A percentile compares a stretch with the other conserved stretches of the same genome.
Evolutionary conservation across 2,329 filamentous ascomycete genomes (phyloP).

Genomic region (Stachybotrys elegans): DNA sequence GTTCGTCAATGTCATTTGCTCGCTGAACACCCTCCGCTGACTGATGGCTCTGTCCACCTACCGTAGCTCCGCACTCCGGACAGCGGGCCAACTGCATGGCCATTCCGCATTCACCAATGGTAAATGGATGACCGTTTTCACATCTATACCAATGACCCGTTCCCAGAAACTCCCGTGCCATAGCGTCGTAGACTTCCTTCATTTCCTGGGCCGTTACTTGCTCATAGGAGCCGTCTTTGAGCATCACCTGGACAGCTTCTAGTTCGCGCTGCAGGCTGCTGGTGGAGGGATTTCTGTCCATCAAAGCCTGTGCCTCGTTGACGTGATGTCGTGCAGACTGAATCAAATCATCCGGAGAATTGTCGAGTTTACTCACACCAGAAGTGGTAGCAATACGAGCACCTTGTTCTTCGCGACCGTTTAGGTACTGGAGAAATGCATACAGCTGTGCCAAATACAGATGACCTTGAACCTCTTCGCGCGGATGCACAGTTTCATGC

Average conservation of each 20-base stretch:
- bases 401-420: background rate
- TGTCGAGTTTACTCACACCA: background rate
- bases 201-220: constrained; percentile 46
- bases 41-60: constrained; percentile 51
- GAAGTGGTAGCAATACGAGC: no score
- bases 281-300: constrained; percentile 19
- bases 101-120: constrained; percentile 62
- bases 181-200: constrained; percentile 43
- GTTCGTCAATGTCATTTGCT: constrained; percentile 26
- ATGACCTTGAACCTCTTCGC: constrained; percentile 44
- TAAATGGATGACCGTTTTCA: constrained; percentile 53
- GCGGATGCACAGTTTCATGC: constrained; percentile 22
- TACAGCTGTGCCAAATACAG: constrained; percentile 45
- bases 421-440: constrained; percentile 13
- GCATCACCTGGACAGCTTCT: constrained; percentile 37
- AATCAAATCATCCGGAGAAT: background rate
- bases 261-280: constrained; percentile 37
- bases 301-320: constrained; percentile 10
- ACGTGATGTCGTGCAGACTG: constrained; percentile 12
- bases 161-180: constrained; percentile 43
- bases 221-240: constrained; percentile 43
- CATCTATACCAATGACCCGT: constrained; percentile 61
- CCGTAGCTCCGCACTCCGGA: constrained; percentile 52
- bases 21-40: constrained; percentile 45
- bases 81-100: constrained; percentile 57